Conservation (phyloP, 352 stramenopile genomes). For the Phytopythium aichiense region DNA sequence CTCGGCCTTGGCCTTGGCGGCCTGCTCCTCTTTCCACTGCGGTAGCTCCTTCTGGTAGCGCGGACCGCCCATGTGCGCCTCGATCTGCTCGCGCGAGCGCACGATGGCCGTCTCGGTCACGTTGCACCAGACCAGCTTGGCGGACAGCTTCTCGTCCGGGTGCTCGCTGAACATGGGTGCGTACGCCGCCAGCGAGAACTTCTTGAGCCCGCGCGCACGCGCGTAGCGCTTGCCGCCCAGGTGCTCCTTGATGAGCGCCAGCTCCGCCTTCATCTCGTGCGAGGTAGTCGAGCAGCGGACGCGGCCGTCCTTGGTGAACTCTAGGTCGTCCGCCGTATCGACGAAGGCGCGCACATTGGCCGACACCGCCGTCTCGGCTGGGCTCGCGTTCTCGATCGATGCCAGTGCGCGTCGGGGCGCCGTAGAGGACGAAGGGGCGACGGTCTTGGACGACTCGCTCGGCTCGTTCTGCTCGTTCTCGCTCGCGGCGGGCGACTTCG, state of each 20-base stretch:
- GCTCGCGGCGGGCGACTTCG: not conserved
- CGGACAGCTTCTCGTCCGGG: slow-evolving; percentile 42
- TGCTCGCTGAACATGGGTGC: slow-evolving; percentile 65
- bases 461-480: not conserved
- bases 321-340: slow-evolving; percentile 29
- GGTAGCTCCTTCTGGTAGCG: slow-evolving; percentile 60
- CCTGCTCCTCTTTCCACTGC: slow-evolving; percentile 44
- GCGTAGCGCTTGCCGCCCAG: slow-evolving; percentile 58
- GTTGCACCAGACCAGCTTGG: slow-evolving; percentile 53
- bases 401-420: not conserved
- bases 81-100: slow-evolving; percentile 40
- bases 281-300: slow-evolving; percentile 58
- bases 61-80: slow-evolving; percentile 43
- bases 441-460: not conserved
- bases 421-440: not conserved
- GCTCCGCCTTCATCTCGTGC: slow-evolving; percentile 65
- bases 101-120: slow-evolving; percentile 56
- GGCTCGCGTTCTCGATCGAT: slow-evolving; percentile 1
- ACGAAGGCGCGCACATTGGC: slow-evolving; percentile 43
- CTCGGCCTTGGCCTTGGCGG: slow-evolving; percentile 28
- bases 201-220: slow-evolving; percentile 32
- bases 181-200: slow-evolving; percentile 44
- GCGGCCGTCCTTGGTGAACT: slow-evolving; percentile 36
- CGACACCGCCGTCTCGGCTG: slow-evolving; percentile 1
- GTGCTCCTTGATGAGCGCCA: slow-evolving; percentile 44